phyloP scores from a whole-genome alignment of 208 protist species.

The Crithidia acanthocephali region DNA sequence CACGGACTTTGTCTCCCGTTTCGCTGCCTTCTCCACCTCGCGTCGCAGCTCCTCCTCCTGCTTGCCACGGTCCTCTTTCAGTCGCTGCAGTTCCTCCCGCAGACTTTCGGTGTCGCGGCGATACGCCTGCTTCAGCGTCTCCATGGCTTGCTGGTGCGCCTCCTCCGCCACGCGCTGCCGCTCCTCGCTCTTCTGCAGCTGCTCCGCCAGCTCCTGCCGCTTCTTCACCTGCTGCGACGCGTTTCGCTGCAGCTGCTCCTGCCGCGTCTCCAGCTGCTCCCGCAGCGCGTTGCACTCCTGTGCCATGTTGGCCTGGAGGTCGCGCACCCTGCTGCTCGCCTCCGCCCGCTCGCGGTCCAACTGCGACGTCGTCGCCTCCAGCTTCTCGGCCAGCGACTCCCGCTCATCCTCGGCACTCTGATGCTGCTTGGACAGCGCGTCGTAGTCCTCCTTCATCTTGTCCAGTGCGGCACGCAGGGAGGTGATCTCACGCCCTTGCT shows the following conservation, averaged over 20 bases:
- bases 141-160: slow-evolving; percentile 42
- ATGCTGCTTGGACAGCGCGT: slow-evolving; percentile 47
- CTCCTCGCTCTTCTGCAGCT: slow-evolving; percentile 55
- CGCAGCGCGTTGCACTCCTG: slow-evolving; percentile 42
- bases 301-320: slow-evolving; percentile 45
- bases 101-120: slow-evolving; percentile 47
- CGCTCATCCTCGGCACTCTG: slow-evolving; percentile 39
- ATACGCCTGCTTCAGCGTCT: slow-evolving; percentile 57
- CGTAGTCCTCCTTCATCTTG: slow-evolving; percentile 52
- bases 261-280: slow-evolving; percentile 51
- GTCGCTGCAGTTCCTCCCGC: slow-evolving; percentile 45
- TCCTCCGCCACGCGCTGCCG: slow-evolving; percentile 49
- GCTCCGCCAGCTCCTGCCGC: slow-evolving; percentile 58
- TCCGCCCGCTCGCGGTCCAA: slow-evolving; percentile 55
- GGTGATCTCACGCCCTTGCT: slow-evolving; percentile 88
- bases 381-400: slow-evolving; percentile 41
- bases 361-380: slow-evolving; percentile 44
- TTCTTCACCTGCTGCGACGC: slow-evolving; percentile 36
- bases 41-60: slow-evolving; percentile 42
- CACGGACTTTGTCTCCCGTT: slow-evolving; percentile 53
- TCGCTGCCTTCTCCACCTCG: slow-evolving; percentile 50
- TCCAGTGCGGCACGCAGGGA: slow-evolving; percentile 59
- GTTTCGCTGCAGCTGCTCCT: slow-evolving; percentile 54
- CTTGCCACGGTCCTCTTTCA: slow-evolving; percentile 39
- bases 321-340: slow-evolving; percentile 41